Conservation (phyloP, 352 stramenopile species). For the Pythium sukuiense region DNA sequence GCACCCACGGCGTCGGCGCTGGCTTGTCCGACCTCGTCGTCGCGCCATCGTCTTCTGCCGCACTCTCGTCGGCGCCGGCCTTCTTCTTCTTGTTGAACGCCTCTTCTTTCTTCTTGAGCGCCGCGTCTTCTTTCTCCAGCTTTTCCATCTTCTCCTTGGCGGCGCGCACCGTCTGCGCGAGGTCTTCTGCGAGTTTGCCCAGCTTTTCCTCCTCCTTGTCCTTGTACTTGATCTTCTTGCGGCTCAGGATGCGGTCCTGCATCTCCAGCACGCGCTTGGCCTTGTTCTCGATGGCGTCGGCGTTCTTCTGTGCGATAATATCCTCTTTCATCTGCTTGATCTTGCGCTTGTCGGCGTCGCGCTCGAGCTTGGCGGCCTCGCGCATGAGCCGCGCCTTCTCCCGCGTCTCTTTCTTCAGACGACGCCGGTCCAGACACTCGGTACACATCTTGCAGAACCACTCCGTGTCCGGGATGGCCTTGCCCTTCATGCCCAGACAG, state of each 20-base stretch:
- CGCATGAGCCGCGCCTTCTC: slow-evolving; percentile 77
- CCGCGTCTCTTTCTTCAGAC: slow-evolving; percentile 71
- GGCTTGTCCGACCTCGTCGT: slow-evolving; percentile 51
- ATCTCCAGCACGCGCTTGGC: slow-evolving; percentile 86
- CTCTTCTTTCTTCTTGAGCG: slow-evolving; percentile 79
- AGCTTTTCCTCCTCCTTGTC: slow-evolving; percentile 88
- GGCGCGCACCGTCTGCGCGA: slow-evolving; percentile 70
- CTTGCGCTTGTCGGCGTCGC: slow-evolving; percentile 61
- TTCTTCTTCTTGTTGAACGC: slow-evolving; percentile 81
- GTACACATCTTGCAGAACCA: slow-evolving; percentile 90
- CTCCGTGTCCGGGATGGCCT: slow-evolving; percentile 77
- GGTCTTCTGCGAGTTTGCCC: slow-evolving; percentile 72
- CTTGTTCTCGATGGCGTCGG: slow-evolving; percentile 81
- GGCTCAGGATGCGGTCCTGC: slow-evolving; percentile 84
- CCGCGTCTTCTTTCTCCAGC: slow-evolving; percentile 83
- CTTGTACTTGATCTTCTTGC: slow-evolving; percentile 90
- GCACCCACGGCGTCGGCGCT: slow-evolving; percentile 52
- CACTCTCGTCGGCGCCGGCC: slow-evolving; percentile 43
- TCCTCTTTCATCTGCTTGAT: slow-evolving; percentile 77
- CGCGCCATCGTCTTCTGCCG: slow-evolving; percentile 40
- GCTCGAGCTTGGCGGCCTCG: slow-evolving; percentile 81
- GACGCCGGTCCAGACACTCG: slow-evolving; percentile 78
- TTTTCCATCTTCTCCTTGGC: slow-evolving; percentile 86
- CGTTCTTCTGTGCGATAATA: slow-evolving; percentile 63
- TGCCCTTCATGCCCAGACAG: slow-evolving; percentile 79